Conservation (phyloP, 345 rosid genomes). For the Triadica sebifera region DNA sequence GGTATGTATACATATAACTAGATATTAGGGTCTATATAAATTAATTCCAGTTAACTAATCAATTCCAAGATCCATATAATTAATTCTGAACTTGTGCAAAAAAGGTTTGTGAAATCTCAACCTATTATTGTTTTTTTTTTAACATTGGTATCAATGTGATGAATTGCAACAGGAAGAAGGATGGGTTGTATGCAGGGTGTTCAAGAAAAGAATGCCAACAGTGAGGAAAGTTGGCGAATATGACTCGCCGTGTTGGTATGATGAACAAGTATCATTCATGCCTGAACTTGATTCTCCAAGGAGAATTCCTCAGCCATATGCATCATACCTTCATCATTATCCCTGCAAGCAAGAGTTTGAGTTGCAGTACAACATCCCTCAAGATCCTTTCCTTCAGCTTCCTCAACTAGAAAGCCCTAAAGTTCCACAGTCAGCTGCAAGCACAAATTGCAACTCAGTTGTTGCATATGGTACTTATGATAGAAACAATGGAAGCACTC, state of each 20-base stretch:
- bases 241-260: conserved; percentile 77
- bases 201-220: conserved; percentile 77
- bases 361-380: conserved; percentile 49
- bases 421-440: conserved; percentile 49
- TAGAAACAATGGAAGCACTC: conserved; percentile 43
- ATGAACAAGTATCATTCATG: conserved; percentile 76
- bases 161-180: conserved; percentile 62
- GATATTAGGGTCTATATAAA: too few species aligned
- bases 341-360: conserved; percentile 84
- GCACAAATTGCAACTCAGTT: conserved; percentile 44
- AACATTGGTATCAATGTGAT: conserved; percentile 3
- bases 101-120: too few species aligned
- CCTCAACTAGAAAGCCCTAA: conserved; percentile 82
- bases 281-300: conserved; percentile 62
- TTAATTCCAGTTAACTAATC: too few species aligned
- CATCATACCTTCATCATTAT: conserved; percentile 49
- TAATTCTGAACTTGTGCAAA: too few species aligned
- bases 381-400: conserved; percentile 65
- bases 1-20: too few species aligned
- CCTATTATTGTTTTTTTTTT: too few species aligned
- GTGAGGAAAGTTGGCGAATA: conserved; percentile 50
- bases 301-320: conserved; percentile 40
- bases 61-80: too few species aligned
- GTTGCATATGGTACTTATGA: conserved; percentile 42
- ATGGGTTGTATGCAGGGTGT: conserved; percentile 96